Percentiles rank a stretch among this genome's conserved stretches.
Conservation (phyloP, 106 monocot species). For the Cymbidium sinense region DNA sequence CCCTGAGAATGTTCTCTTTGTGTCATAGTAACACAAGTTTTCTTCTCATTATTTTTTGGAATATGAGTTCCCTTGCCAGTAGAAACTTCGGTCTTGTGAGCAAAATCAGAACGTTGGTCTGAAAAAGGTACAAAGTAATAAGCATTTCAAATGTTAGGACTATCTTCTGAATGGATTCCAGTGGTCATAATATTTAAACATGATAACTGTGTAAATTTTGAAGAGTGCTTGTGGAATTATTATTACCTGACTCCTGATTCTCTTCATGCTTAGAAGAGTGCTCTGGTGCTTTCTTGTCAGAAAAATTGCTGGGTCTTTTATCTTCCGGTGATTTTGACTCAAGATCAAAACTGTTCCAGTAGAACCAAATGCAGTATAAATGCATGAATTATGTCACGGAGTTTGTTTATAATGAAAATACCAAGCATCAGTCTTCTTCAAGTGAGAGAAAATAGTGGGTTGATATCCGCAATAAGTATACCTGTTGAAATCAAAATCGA, state of each 20-base stretch:
- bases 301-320: conserved; percentile 24
- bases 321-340: conserved; percentile 37
- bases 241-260: conserved; percentile 8
- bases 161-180: conserved; percentile 8
- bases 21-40: neutral
- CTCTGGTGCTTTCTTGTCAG: conserved; percentile 12
- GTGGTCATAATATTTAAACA: conserved; percentile 14
- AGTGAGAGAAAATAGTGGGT: neutral
- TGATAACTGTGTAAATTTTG: neutral
- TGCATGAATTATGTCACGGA: neutral
- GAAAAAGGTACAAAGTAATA: conserved; percentile 1
- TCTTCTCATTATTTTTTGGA: conserved; percentile 18
- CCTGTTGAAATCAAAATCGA: conserved; percentile 87
- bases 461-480: conserved; percentile 21
- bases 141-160: conserved; percentile 8
- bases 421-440: neutral
- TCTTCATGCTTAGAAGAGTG: conserved; percentile 18
- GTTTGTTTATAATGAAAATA: neutral
- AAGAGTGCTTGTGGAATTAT: conserved; percentile 18
- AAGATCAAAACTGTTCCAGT: conserved; percentile 70
- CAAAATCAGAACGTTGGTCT: conserved; percentile 13
- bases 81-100: conserved; percentile 6
- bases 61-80: conserved; percentile 12
- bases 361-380: conserved; percentile 15
- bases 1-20: conserved; percentile 14